These are phyloP conservation scores for Clarireedia hainanense DNA, from an alignment of 2,329 filamentous ascomycete genomes.

Conservation along the genomic window DNA sequence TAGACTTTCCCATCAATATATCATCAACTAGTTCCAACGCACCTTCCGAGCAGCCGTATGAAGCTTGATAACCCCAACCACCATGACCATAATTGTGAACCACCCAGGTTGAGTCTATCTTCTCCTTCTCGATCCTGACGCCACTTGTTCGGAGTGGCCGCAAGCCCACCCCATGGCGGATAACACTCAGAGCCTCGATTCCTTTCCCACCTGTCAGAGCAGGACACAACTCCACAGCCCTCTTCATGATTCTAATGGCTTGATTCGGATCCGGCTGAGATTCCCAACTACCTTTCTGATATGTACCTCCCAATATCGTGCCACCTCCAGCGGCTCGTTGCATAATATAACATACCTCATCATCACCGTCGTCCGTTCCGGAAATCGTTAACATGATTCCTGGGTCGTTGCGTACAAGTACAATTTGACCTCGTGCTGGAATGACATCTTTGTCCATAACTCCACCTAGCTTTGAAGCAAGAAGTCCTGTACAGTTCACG, in stretches of 20 bases:
- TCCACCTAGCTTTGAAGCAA: conserved; percentile 68
- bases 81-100: conserved; percentile 57
- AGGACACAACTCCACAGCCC: conserved; percentile 49
- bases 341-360: conserved; percentile 62
- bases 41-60: conserved; percentile 62
- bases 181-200: conserved; percentile 54
- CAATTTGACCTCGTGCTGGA: conserved; percentile 73
- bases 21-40: conserved; percentile 61
- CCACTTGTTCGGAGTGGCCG: conserved; percentile 54
- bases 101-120: conserved; percentile 44
- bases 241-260: conserved; percentile 60
- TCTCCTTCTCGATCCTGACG: conserved; percentile 55
- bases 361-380: conserved; percentile 55
- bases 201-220: conserved; percentile 47
- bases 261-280: conserved; percentile 53
- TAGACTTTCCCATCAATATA: conserved; percentile 18
- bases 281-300: conserved; percentile 59
- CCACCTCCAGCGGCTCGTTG: conserved; percentile 58
- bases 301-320: conserved; percentile 59
- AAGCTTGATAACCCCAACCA: conserved; percentile 54
- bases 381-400: conserved; percentile 51
- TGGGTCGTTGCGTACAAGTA: conserved; percentile 58
- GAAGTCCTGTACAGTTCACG: conserved; percentile 79
- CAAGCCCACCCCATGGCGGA: conserved; percentile 60
- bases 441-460: conserved; percentile 67